Base-by-base conservation (phyloP, 805 yeast genomes). In the Pichia californica region DNA sequence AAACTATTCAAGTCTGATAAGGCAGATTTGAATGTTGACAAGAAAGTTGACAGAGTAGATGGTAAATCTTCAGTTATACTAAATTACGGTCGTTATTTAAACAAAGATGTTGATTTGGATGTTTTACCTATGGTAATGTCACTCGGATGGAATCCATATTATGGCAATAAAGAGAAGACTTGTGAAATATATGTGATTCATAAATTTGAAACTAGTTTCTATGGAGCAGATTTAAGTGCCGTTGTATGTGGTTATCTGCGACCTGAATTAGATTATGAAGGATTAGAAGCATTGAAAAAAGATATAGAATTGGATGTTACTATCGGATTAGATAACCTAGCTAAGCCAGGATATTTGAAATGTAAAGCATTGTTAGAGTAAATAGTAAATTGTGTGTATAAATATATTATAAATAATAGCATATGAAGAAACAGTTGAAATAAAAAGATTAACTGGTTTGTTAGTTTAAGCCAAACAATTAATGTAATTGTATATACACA, bases 101-200 rank as follows among this genome's bases (percentile, higher is more conserved):
- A 52, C n/a, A n/a, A n/a, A 3, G 75, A 71, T 32, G 64, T 72
- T 2, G 70, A 70, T 40, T 49, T 58, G n/a, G 63, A 65, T 4
- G 71, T 71, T 2, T 67, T 79, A 21, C 97, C 97, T 0, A 88
- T 88, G 81, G 99, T 93, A 8, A 83, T 91, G 86, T 86, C 96
- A 8, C 73, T 93, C 16, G 99, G 99, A 1, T 87, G 88, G 85
- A 93, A 93, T 58, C 98, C 99, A 31, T 91, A 82, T 59, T 93
- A 79, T 66, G 75, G 80, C 21, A 89, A 93, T 62, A 70, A 76
- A 39, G 74, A 75, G 53, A 87, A 86, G 63, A 81, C 95, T 0
- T 94, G 93, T 4, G 95, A 93, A 55, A 69, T 93, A 19, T 96
- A 93, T 62, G 74, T 93, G 5, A 70, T 93, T 43, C 94, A 88